Conservation (phyloP, 1,284 basidiomycete species). For the Neotropicomus parvogracilis region DNA sequence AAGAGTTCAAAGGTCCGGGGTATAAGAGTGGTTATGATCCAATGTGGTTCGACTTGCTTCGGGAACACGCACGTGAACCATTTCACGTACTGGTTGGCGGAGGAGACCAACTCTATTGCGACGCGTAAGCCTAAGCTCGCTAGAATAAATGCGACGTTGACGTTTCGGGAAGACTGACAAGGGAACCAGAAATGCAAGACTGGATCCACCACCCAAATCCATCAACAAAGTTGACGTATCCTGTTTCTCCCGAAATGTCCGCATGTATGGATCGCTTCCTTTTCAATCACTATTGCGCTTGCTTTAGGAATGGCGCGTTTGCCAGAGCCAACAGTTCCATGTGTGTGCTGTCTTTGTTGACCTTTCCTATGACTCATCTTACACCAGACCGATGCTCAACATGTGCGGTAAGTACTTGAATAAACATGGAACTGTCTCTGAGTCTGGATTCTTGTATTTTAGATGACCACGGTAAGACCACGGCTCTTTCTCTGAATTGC, state of each 20-base stretch:
- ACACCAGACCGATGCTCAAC: constrained; percentile 56
- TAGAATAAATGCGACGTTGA: not conserved
- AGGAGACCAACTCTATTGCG: constrained; percentile 83
- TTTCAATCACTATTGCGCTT: constrained; percentile 88
- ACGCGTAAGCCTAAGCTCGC: constrained; percentile 43
- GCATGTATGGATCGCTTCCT: constrained; percentile 83
- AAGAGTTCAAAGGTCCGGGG: constrained; percentile 72
- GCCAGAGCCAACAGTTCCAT: constrained; percentile 91
- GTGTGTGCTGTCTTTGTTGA: constrained; percentile 44
- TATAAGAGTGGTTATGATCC: constrained; percentile 82
- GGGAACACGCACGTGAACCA: constrained; percentile 74
- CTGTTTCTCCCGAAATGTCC: constrained; percentile 71
- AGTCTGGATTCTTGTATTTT: constrained; percentile 1
- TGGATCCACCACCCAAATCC: constrained; percentile 75
- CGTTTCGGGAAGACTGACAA: constrained; percentile 47
- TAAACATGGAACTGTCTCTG: not conserved
- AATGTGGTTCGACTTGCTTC: constrained; percentile 89
- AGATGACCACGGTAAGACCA: constrained; percentile 71
- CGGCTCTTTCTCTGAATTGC: constrained; percentile 2
- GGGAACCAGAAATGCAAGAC: constrained; percentile 75
- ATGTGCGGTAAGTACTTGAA: constrained; percentile 49
- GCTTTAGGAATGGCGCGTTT: constrained; percentile 88
- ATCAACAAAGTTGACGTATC: constrained; percentile 60
- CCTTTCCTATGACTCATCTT: constrained; percentile 3
- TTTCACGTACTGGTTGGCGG: constrained; percentile 87